Base-by-base conservation (phyloP, 2,329 filamentous ascomycete genomes). In the Spiromastix sp. region DNA sequence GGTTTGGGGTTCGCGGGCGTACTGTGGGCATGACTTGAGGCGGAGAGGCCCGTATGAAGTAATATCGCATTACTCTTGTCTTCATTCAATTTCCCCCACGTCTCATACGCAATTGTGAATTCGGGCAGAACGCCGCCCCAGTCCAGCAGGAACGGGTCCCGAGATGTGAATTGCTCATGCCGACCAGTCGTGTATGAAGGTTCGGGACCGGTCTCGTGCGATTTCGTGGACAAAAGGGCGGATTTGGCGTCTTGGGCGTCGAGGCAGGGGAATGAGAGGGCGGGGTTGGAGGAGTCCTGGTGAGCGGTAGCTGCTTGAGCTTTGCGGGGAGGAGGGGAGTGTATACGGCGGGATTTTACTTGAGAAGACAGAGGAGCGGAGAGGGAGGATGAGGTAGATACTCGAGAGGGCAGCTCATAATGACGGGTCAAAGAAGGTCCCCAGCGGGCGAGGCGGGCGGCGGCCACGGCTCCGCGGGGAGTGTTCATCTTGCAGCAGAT, bases 21-120 rank as follows among this genome's bases (percentile, higher is more conserved):
- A 39, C 86, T 95, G 54, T 87, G 87, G 2, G 91, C 91, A 62
- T 98, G 91, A 38, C 87, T 96, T 5, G 87, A 95, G n/a, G 91
- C 91, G 1, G 87, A 95, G 4, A 98, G 71, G 6, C 91, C 91
- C 0, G 91, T 98, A 56, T 96, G 86, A 2, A 98, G 65, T 6
- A 98, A 71, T 42, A 98, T 91, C 3, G 79, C 86, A 57, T 98
- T 98, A 54, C 77, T 85, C 59, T 74, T 81, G 59, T 86, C 78
- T 12, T 69, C 63, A 52, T 94, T 93, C 55, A 93, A 65, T 21
- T 65, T 64, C 2, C 89, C 89, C 89, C 89, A 96, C 0, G 85
- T 81, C 60, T 96, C 89, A 59, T 94, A 95, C 18, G 89, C 89
- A 40, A 96, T 75, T 48, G 86, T 76, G 54, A 93, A 96, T 48